Base-by-base conservation (phyloP, 1,139 yeast genomes). In the Hanseniaspora uvarum region DNA sequence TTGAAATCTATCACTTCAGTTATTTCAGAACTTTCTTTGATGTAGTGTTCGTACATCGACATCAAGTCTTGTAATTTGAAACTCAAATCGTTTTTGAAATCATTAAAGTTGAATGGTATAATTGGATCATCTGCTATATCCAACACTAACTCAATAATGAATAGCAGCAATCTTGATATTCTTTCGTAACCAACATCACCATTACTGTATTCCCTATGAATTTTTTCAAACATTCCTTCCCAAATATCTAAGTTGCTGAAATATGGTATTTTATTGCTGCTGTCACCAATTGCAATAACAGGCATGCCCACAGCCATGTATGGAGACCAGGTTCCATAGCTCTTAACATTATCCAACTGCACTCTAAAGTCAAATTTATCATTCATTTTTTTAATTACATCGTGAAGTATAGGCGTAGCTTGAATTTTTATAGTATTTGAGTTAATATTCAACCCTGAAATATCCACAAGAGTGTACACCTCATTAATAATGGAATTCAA, bases 391-490 rank as follows among this genome's bases (percentile, higher is more conserved):
- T 58, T 56, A 38, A 70, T 58, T 10, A 53, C 76, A 62, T 16
- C 70, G 62, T 75, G 75, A 50, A 89, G 69, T 34, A 83, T 63
- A 0, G 96, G 95, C 63, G 85, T 81, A 0, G 89, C 77, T 41
- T 77, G 73, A 4, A 85, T 72, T 43, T 74, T 72, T 37, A 89
- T 64, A 0, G 72, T 65, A 53, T 77, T 75, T 1, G 94, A 94
- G 62, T 81, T 85, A 5, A 64, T 45, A 3, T 62, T 60, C 26
- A 66, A 34, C 40, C 66, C 67, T 37, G 65, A 60, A 8, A 92
- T 72, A 63, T 92, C 95, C 57, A 92, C 75, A 61, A 86, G 86
- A 0, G 86, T 75, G 60, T 78, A 81, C 0, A 86, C 86, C 58
- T 83, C 82, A 48, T 77, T 73, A 56, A 74, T 70, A 37, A 87